Base-by-base conservation (phyloP, 1,284 basidiomycete genomes). In the Sparassis latifolia region DNA sequence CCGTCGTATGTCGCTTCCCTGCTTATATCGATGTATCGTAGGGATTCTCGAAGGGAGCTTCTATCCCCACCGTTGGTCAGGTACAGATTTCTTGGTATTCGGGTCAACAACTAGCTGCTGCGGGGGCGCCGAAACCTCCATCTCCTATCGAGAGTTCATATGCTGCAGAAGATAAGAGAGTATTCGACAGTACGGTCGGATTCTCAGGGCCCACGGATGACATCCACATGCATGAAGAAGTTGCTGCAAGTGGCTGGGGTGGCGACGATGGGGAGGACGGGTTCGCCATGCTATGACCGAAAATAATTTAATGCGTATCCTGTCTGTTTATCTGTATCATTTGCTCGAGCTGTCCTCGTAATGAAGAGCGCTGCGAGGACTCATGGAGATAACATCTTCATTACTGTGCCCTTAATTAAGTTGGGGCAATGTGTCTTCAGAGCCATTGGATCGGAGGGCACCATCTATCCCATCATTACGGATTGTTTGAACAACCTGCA, bases 31-130 rank as follows among this genome's bases (percentile, higher is more conserved):
- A 55, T 40, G 42, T 53, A 29, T 10, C 41, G 3, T 53, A 89
- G 84, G 86, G 80, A 32, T 64, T 89, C 5, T 75, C 81, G 33
- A 88, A 86, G 63, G 86, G 86, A 29, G 63, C 68, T 3, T 78
- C 77, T 52, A 78, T 89, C 44, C 77, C 85, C 6, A 70, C 76
- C 3, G 69, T 85, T 42, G 86, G 86, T 5, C 60, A 72, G n/a
- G 78, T 87, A 0, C 77, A 82, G 54, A 65, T 89, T 43, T 71
- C 75, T 5, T 89, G 87, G 87, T 75, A 78, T 57, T 71, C 72
- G n/a, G 71, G 67, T 39, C 64, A 66, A 45, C 56, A 68, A 59
- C 50, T 62, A 29, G 46, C 51, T 10, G 46, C 61, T 50, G 39
- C 62, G 12, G 56, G 53, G n/a, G 42, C 57, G 2, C 55, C 58